Evolutionary conservation across 345 rosid genomes (phyloP).

Genomic region (Eucalyptus regnans): DNA sequence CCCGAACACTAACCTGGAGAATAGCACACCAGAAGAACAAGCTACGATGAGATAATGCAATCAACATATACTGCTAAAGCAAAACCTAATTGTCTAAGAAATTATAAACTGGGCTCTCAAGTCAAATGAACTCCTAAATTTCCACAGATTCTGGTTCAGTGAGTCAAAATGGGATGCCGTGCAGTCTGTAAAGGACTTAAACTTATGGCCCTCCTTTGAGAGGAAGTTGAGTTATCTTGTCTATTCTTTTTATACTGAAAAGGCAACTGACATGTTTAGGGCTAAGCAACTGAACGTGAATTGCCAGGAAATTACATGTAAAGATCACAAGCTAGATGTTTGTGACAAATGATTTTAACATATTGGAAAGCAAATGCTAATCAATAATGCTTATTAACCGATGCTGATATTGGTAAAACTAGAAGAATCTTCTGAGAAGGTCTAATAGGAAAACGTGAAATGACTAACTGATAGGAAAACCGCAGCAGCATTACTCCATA

Average conservation of each 20-base stretch:
- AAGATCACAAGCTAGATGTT: background rate
- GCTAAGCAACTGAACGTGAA: background rate
- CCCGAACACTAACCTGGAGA: slow-evolving; percentile 70
- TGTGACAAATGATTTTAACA: background rate
- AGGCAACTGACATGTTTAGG: background rate
- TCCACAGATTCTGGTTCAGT: background rate
- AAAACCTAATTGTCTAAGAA: background rate
- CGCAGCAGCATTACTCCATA: background rate
- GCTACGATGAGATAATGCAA: background rate
- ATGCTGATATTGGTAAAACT: background rate
- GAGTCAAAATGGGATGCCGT: background rate
- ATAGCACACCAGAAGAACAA: background rate
- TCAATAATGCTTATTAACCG: background rate
- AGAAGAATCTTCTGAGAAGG: background rate
- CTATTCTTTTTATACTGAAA: background rate
- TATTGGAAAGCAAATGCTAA: background rate
- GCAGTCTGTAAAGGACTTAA: background rate
- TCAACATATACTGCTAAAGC: background rate
- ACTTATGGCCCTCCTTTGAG: background rate
- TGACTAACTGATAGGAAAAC: background rate
- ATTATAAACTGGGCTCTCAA: background rate
- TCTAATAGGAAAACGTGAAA: background rate
- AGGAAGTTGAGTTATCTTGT: background rate
- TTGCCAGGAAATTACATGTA: background rate
- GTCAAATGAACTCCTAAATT: background rate